These are phyloP conservation scores for Zygotorulaspora chibaensis DNA, from an alignment of 805 yeast species.

Conservation along the genomic window DNA sequence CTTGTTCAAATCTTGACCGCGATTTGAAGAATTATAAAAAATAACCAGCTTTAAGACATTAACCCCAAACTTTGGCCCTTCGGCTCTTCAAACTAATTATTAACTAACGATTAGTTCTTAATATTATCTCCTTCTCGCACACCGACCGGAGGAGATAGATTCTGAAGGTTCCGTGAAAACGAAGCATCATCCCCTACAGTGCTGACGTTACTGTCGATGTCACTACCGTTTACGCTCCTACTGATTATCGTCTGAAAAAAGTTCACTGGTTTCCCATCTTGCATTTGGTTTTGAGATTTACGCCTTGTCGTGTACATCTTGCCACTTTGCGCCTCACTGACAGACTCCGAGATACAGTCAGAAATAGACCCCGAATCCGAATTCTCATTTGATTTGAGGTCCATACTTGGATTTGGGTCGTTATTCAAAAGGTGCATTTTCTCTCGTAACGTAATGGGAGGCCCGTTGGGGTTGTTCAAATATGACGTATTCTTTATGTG, in stretches of 20 bases:
- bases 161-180: constrained; percentile 13
- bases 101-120: constrained; percentile 3
- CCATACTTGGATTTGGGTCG: constrained; percentile 17
- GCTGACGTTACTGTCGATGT: constrained; percentile 28
- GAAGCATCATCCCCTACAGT: constrained; percentile 31
- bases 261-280: constrained; percentile 3
- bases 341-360: constrained; percentile 2
- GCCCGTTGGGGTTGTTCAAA: constrained; percentile 30
- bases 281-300: not conserved
- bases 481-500: constrained; percentile 5
- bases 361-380: constrained; percentile 6
- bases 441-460: constrained; percentile 44
- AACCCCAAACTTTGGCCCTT: too few relatives aligned
- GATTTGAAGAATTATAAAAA: too few relatives aligned
- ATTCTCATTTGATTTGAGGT: constrained; percentile 6
- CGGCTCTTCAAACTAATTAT: too few relatives aligned
- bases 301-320: constrained; percentile 4
- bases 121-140: constrained; percentile 8
- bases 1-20: too few relatives aligned
- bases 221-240: constrained; percentile 10
- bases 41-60: too few relatives aligned
- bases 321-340: constrained; percentile 3
- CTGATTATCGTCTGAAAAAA: constrained; percentile 3
- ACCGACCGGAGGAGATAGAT: constrained; percentile 18
- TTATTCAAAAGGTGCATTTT: constrained; percentile 41